phyloP scores from a whole-genome alignment of 306 rosid genomes.

The Echinosophora koreensis region DNA sequence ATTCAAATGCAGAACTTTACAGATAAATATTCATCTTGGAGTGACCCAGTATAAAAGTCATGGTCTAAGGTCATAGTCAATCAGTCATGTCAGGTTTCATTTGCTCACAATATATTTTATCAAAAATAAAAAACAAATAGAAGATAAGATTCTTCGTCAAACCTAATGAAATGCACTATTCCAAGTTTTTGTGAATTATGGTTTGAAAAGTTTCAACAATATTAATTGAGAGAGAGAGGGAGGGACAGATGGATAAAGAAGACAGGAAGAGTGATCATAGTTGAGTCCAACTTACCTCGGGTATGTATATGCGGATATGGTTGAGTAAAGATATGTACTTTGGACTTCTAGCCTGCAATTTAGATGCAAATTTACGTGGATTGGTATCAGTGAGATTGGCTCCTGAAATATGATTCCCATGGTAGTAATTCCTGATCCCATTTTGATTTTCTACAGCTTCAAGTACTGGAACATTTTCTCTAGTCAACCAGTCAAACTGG shows the following conservation, averaged over 20 bases:
- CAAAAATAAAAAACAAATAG: background rate
- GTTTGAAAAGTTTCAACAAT: conserved; percentile 28
- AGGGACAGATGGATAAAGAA: background rate
- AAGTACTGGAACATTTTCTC: conserved; percentile 98
- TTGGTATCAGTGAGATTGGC: conserved; percentile 77
- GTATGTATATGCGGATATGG: conserved; percentile 94
- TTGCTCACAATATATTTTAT: background rate
- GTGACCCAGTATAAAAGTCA: conserved; percentile 3
- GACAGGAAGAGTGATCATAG: conserved; percentile 18
- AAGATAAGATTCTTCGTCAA: conserved; percentile 7
- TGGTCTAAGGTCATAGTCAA: conserved; percentile 27
- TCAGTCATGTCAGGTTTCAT: conserved; percentile 19
- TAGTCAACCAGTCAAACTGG: conserved; percentile 99
- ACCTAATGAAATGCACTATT: conserved; percentile 27
- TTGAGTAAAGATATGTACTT: conserved; percentile 97
- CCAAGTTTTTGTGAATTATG: background rate
- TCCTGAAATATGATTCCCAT: conserved; percentile 81
- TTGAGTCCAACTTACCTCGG: conserved; percentile 74
- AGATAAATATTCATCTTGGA: conserved; percentile 22
- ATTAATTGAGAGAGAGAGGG: conserved; percentile 5
- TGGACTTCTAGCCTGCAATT: conserved; percentile 95
- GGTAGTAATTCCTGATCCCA: conserved; percentile 91
- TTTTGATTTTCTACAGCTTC: conserved; percentile 96
- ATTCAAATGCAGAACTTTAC: conserved; percentile 1
- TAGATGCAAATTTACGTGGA: conserved; percentile 81